phyloP scores from a whole-genome alignment of 179 eudicot genomes.

The Beta lomatogona region DNA sequence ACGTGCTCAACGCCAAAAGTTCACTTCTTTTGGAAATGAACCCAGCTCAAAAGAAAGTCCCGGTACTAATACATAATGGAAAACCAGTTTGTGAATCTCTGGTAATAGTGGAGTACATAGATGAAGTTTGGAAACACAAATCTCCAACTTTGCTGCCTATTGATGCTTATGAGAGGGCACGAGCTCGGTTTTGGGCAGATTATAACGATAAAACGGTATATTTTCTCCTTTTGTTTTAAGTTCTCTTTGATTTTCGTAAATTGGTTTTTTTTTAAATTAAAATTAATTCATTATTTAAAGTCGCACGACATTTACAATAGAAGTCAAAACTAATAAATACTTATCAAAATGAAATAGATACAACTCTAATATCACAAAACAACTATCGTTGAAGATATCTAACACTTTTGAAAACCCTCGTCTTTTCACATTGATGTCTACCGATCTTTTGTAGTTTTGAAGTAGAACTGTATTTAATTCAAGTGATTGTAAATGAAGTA shows the following conservation, averaged over 20 bases:
- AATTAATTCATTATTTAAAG: no score
- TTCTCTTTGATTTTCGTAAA: neutral
- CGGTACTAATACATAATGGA: conserved; percentile 10
- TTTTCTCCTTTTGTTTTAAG: neutral
- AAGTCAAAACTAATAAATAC: no score
- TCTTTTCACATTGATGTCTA: no score
- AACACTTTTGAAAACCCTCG: no score
- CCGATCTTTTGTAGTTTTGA: no score
- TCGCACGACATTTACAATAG: no score
- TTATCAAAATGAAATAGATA: no score
- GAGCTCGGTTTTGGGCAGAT: conserved; percentile 24
- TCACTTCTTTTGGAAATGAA: conserved; percentile 23
- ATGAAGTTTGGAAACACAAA: conserved; percentile 20
- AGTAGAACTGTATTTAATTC: no score
- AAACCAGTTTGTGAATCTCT: conserved; percentile 21
- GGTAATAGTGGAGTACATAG: conserved; percentile 14
- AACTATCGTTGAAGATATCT: no score
- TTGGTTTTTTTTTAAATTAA: no score
- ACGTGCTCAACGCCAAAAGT: neutral
- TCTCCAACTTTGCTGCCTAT: neutral
- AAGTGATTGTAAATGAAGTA: no score
- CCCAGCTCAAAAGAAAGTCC: conserved; percentile 15
- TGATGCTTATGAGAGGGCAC: conserved; percentile 14
- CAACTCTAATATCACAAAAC: no score
- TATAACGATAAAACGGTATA: conserved; percentile 48